phyloP scores from a whole-genome alignment of 2,329 filamentous ascomycete species.

The Lasiodiplodia sp. region DNA sequence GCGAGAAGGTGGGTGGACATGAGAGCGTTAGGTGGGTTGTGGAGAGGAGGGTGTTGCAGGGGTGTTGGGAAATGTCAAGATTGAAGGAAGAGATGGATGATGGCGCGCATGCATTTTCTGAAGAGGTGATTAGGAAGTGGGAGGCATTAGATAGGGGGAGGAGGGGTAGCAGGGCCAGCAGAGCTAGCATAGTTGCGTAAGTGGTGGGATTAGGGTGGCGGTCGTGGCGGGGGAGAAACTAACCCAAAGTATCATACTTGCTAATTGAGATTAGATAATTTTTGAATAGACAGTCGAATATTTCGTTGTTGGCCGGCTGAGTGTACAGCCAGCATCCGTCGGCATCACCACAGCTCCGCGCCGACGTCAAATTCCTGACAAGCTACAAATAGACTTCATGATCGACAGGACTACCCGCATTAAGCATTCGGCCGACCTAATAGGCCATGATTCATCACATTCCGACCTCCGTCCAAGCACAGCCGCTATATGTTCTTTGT shows the following conservation, averaged over 20 bases:
- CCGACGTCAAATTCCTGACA: neutral
- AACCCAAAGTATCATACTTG: neutral
- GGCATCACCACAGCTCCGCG: neutral
- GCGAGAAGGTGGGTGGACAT: neutral
- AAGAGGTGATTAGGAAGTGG: neutral
- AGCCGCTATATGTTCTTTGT: neutral
- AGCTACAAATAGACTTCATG: neutral
- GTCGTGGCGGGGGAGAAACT: neutral
- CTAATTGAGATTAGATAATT: neutral
- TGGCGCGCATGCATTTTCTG: neutral
- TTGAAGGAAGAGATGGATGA: neutral
- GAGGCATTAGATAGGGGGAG: neutral
- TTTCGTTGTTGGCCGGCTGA: neutral
- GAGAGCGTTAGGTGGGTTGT: neutral
- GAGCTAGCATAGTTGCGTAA: neutral
- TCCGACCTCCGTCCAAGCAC: neutral
- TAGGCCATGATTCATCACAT: neutral
- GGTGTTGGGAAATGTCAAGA: neutral
- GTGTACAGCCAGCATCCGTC: neutral
- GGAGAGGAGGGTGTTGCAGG: neutral
- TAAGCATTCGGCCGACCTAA: constrained; percentile 6
- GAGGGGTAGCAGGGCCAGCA: neutral
- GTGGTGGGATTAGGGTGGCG: neutral
- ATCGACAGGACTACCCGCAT: neutral
- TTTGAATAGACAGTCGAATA: neutral